phyloP scores from a whole-genome alignment of 1,139 yeast genomes.

The Blastobotrys malaysiensis region DNA sequence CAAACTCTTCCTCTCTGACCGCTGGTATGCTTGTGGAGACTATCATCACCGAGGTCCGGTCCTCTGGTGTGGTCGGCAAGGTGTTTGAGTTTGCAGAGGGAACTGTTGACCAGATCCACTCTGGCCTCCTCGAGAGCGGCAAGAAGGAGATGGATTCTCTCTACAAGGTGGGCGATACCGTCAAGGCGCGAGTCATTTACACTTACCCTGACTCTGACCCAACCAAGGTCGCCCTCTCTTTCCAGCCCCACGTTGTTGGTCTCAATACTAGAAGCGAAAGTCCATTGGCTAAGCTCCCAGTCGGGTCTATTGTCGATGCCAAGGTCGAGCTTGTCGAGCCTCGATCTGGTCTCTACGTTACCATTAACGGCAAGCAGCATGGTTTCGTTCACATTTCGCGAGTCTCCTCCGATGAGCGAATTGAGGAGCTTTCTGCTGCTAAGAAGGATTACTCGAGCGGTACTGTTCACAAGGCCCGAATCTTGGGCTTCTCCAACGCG shows the following conservation, averaged over 20 bases:
- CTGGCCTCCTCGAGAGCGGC: conserved; percentile 39
- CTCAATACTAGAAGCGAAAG: conserved; percentile 26
- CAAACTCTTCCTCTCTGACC: conserved; percentile 69
- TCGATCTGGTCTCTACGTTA: conserved; percentile 35
- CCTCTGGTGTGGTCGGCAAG: conserved; percentile 56
- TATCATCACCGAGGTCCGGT: conserved; percentile 52
- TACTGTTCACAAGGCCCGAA: conserved; percentile 69
- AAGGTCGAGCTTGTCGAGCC: conserved; percentile 51
- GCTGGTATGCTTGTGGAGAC: conserved; percentile 85
- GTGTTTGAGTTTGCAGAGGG: conserved; percentile 73
- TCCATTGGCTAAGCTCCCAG: conserved; percentile 65
- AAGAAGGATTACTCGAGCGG: conserved; percentile 47
- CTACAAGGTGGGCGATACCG: conserved; percentile 57
- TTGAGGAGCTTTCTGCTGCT: conserved; percentile 37
- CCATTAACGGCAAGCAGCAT: conserved; percentile 35
- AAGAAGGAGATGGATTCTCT: conserved; percentile 51
- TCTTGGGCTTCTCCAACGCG: conserved; percentile 59
- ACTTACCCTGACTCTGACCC: conserved; percentile 47
- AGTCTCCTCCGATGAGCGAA: conserved; percentile 44
- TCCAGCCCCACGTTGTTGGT: conserved; percentile 49
- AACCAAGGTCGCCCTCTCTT: conserved; percentile 58
- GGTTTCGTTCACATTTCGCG: conserved; percentile 56
- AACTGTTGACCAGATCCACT: conserved; percentile 63
- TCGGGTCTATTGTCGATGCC: conserved; percentile 62
- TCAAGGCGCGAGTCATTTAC: conserved; percentile 68